Evolutionary conservation across 768 basidiomycete genomes (phyloP).

Genomic region (Leccinum disarticulatum): DNA sequence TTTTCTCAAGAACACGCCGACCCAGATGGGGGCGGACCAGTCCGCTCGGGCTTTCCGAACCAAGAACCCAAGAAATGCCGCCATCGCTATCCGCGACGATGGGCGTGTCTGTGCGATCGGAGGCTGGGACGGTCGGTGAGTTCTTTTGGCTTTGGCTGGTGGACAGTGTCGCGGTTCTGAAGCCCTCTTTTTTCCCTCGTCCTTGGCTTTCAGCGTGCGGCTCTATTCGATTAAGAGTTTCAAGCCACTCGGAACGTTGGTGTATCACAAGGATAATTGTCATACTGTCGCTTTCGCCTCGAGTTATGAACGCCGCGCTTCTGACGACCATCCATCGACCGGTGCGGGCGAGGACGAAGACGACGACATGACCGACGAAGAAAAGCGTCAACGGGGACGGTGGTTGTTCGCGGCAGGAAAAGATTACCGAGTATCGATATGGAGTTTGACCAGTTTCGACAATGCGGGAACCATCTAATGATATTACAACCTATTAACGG

Average conservation of each 20-base stretch:
- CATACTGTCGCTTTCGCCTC: constrained; percentile 74
- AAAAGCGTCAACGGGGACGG: constrained; percentile 44
- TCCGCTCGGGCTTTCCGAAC: too few species aligned
- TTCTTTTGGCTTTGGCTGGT: constrained; percentile 4
- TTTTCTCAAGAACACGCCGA: constrained; percentile 5
- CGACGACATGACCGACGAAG: constrained; percentile 50
- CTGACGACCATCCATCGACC: constrained; percentile 1
- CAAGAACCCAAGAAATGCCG: too few species aligned
- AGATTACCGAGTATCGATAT: constrained; percentile 70
- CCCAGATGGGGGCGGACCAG: constrained; percentile 13
- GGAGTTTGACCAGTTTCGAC: constrained; percentile 54
- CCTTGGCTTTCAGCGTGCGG: constrained; percentile 54
- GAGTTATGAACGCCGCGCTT: constrained; percentile 6
- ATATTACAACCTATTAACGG: not conserved
- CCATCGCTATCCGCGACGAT: constrained; percentile 41
- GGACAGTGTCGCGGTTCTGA: not conserved
- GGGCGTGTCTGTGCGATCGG: constrained; percentile 83
- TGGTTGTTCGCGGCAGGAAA: constrained; percentile 70
- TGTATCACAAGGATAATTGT: constrained; percentile 77
- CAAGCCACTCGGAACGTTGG: constrained; percentile 81
- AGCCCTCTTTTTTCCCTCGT: not conserved
- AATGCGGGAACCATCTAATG: constrained; percentile 1
- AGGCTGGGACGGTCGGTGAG: constrained; percentile 85
- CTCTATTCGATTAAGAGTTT: constrained; percentile 79
- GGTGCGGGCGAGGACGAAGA: constrained; percentile 29